phyloP scores from a whole-genome alignment of 1,284 basidiomycete species.

The Moesziomyces sp. region DNA sequence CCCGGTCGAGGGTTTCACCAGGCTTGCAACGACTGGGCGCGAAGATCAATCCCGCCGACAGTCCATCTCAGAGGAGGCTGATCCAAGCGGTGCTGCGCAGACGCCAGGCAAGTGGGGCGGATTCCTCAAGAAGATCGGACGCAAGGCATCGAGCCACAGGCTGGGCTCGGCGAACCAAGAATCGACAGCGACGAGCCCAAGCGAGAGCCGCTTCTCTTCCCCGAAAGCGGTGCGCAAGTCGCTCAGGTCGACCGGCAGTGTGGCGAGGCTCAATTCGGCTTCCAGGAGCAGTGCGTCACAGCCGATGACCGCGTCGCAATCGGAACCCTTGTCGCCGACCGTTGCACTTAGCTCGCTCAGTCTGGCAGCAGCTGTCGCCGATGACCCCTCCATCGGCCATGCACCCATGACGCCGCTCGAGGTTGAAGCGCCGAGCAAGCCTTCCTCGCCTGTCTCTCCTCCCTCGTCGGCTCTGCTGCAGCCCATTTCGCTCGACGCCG shows the following conservation, averaged over 20 bases:
- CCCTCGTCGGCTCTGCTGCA: slow-evolving; percentile 7
- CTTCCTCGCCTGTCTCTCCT: background rate
- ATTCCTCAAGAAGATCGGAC: slow-evolving; percentile 51
- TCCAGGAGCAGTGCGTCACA: slow-evolving; percentile 11
- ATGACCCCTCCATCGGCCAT: slow-evolving; percentile 1
- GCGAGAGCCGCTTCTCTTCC: slow-evolving; percentile 28
- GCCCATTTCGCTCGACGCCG: slow-evolving; percentile 13
- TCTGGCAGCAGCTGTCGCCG: slow-evolving; percentile 12
- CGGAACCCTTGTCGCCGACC: slow-evolving; percentile 17
- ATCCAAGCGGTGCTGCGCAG: slow-evolving; percentile 3
- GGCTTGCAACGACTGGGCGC: slow-evolving; percentile 15
- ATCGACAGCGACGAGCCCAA: slow-evolving; percentile 9
- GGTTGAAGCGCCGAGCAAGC: slow-evolving; percentile 7
- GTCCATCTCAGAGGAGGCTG: slow-evolving; percentile 10
- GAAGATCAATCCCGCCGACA: slow-evolving; percentile 13
- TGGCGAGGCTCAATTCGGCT: slow-evolving; percentile 13
- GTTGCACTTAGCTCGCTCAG: slow-evolving; percentile 13
- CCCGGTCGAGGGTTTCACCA: slow-evolving; percentile 1
- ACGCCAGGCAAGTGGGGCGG: slow-evolving; percentile 43
- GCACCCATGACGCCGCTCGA: slow-evolving; percentile 27
- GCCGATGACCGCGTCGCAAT: slow-evolving; percentile 22
- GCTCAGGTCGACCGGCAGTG: slow-evolving; percentile 20
- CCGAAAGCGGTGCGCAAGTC: slow-evolving; percentile 24
- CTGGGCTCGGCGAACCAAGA: slow-evolving; percentile 21
- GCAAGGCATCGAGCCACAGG: slow-evolving; percentile 42